Base-by-base conservation (phyloP, 2,329 filamentous ascomycete genomes). In the Cercospora canescens region DNA sequence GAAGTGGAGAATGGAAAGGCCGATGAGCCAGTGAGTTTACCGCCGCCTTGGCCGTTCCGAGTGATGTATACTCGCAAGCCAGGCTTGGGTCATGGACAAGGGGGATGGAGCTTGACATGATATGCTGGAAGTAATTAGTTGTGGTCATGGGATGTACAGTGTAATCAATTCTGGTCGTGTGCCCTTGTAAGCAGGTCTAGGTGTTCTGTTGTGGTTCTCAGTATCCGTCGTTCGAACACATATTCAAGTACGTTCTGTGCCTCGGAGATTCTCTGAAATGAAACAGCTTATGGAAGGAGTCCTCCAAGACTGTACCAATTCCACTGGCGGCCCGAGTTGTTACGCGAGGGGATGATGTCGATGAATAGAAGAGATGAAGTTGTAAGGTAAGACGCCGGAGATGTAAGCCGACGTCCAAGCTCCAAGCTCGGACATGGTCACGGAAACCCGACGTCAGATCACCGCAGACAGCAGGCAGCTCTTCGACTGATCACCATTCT, bases 391-490 rank as follows among this genome's bases (percentile, higher is more conserved):
- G 28, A 56, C n/a, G 30, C 52, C 18, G 4, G 45, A 30, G 52
- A 35, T n/a, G 26, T 16, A 14, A 32, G 6, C 30, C 32, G 8
- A 35, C 4, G 4, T 35, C 52, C 30, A 56, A 56, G 52, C 52
- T 56, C 52, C 28, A 34, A 55, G 52, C 52, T 34, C 52, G 28
- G 52, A 24, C n/a, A 6, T n/a, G 28, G 52, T n/a, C n/a, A n/a
- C n/a, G n/a, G n/a, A n/a, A n/a, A n/a, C n/a, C n/a, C 52, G 35
- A 35, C 52, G 32, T 56, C 52, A 56, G 52, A 56, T 35, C 52
- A 56, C n/a, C 30, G 21, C 52, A 14, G n/a, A 16, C 50, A 54
- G 28, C 52, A 16, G 6, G 11, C n/a, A 1, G 32, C 52, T 56
- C 21, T n/a, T n/a, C 7, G n/a, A n/a, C n/a, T n/a, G n/a, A n/a